Evolutionary conservation across 2,329 filamentous ascomycete species (phyloP).

Genomic region (Stagonosporopsis cucurbitacearum): DNA sequence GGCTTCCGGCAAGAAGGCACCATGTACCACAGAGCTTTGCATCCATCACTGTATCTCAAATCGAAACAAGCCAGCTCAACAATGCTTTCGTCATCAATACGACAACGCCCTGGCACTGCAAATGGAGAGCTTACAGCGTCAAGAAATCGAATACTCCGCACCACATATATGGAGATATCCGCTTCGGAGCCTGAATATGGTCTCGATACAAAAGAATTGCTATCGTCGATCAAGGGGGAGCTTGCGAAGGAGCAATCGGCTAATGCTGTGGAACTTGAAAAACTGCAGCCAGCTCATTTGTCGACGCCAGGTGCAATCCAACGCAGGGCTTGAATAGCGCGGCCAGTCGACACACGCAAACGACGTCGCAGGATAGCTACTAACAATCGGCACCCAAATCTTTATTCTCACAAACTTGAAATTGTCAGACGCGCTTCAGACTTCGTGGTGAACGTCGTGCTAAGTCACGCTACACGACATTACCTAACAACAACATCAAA

Average conservation of each 20-base stretch:
- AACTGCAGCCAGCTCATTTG: not conserved
- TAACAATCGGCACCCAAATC: not conserved
- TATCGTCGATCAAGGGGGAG: not conserved
- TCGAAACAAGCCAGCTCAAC: constrained; percentile 1
- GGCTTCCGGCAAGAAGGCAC: constrained; percentile 14
- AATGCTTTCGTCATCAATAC: not conserved
- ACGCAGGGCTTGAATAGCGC: not conserved
- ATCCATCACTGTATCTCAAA: not conserved
- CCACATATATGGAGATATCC: not conserved
- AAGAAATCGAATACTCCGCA: not conserved
- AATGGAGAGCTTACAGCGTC: not conserved
- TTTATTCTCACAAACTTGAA: not conserved
- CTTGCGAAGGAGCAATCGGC: not conserved
- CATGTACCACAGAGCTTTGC: constrained; percentile 9
- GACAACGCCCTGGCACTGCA: not conserved
- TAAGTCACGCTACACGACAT: not conserved
- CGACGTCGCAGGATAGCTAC: not conserved
- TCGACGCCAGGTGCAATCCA: not conserved
- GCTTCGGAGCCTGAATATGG: not conserved
- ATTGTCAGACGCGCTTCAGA: not conserved
- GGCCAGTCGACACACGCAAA: not conserved
- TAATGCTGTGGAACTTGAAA: not conserved
- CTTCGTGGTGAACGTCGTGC: not conserved
- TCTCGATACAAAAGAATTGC: not conserved
- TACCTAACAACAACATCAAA: not conserved